Conservation (phyloP, 306 rosid genomes). For the Prunus mume region DNA sequence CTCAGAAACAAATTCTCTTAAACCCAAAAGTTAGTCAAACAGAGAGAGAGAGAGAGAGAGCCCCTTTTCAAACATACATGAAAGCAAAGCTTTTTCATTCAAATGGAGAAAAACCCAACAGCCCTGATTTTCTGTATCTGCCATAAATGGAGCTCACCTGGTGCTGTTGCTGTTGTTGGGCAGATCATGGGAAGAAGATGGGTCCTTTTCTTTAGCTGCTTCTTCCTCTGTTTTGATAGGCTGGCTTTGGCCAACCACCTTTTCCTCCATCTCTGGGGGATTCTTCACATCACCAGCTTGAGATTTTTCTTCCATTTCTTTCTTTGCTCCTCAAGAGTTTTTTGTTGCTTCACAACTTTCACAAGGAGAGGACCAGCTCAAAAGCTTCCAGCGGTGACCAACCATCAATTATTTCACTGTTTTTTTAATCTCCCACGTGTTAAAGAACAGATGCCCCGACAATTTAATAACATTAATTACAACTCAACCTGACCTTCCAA, state of each 20-base stretch:
- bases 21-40: not conserved
- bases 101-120: not conserved
- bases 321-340: not conserved
- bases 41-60: not conserved
- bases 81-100: not conserved
- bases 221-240: not conserved
- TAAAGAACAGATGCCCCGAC: not conserved
- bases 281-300: not conserved
- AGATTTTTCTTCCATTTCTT: conserved; percentile 5
- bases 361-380: not conserved
- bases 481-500: not conserved
- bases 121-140: not conserved
- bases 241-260: not conserved
- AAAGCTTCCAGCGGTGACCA: conserved; percentile 4
- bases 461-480: not conserved
- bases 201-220: not conserved
- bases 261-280: not conserved
- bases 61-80: not conserved
- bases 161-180: conserved; percentile 4
- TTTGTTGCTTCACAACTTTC: conserved; percentile 3
- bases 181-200: conserved; percentile 5
- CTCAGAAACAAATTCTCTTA: not conserved
- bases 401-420: not conserved
- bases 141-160: not conserved
- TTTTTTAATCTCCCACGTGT: conserved; percentile 20